phyloP scores from a whole-genome alignment of 2,329 filamentous ascomycete species.

The Aureobasidium sp. region DNA sequence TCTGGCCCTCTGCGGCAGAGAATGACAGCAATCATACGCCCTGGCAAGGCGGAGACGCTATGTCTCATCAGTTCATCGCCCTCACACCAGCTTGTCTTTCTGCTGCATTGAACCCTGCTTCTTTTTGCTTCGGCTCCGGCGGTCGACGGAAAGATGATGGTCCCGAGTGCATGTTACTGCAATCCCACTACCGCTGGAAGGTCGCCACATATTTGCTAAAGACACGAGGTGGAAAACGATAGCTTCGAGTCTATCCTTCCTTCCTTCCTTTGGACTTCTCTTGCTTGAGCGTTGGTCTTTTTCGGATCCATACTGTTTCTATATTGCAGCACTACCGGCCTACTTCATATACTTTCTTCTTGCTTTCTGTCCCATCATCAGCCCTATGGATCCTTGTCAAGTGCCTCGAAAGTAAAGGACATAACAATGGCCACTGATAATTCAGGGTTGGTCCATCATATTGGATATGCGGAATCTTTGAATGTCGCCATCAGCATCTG shows the following conservation, averaged over 20 bases:
- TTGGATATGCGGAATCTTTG: conserved; percentile 20
- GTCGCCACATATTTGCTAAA: not conserved
- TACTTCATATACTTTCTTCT: not conserved
- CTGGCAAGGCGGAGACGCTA: not conserved
- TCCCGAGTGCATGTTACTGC: not conserved
- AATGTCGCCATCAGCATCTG: conserved; percentile 24
- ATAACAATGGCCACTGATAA: not conserved
- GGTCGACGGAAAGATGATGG: too few relatives aligned
- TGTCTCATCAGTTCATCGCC: not conserved
- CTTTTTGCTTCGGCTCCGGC: too few relatives aligned
- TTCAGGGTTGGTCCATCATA: conserved; percentile 6
- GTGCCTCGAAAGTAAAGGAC: not conserved
- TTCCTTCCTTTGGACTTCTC: not conserved
- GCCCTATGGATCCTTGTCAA: not conserved
- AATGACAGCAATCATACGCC: not conserved
- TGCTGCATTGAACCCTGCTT: too few relatives aligned
- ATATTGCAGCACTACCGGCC: not conserved
- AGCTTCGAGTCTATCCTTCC: not conserved
- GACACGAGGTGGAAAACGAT: not conserved
- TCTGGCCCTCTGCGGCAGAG: not conserved
- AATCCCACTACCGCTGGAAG: not conserved
- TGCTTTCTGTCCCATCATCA: not conserved
- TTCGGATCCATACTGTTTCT: not conserved
- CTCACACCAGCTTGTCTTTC: not conserved
- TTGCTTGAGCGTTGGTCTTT: not conserved